A percentile compares a stretch with the other conserved stretches of the same genome.
Evolutionary conservation across 768 basidiomycete species (phyloP).

Genomic region (Lactifluus pinguis): DNA sequence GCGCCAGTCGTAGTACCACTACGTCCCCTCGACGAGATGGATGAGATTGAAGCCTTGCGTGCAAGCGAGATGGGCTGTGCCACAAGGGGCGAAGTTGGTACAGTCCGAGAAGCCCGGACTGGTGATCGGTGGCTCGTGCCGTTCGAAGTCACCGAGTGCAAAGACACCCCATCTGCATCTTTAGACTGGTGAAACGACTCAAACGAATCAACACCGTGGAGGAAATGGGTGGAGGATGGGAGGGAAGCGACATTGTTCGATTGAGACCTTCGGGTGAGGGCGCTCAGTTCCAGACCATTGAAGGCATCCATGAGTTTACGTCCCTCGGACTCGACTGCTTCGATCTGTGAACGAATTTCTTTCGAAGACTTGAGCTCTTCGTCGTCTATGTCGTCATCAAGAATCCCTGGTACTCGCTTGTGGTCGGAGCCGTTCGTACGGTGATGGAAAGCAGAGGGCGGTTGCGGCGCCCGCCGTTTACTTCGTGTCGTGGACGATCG

Average conservation of each 20-base stretch:
- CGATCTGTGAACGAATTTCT: slow-evolving; percentile 58
- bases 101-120: slow-evolving; percentile 1
- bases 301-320: slow-evolving; percentile 69
- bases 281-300: slow-evolving; percentile 65
- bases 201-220: slow-evolving; percentile 11
- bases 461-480: slow-evolving; percentile 16
- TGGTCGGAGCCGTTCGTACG: slow-evolving; percentile 16
- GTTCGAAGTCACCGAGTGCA: slow-evolving; percentile 17
- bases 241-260: slow-evolving; percentile 21
- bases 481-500: slow-evolving; percentile 30
- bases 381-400: slow-evolving; percentile 42
- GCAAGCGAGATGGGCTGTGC: slow-evolving; percentile 14
- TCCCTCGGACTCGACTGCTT: slow-evolving; percentile 60
- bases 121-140: slow-evolving; percentile 17
- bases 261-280: slow-evolving; percentile 43
- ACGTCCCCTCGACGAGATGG: slow-evolving; percentile 20
- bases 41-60: slow-evolving; percentile 19
- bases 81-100: slow-evolving; percentile 7
- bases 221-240: slow-evolving; percentile 18
- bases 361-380: slow-evolving; percentile 49
- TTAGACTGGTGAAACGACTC: slow-evolving; percentile 11
- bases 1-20: slow-evolving; percentile 17
- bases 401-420: slow-evolving; percentile 18
- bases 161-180: slow-evolving; percentile 17
- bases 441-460: slow-evolving; percentile 28